phyloP scores from a whole-genome alignment of 495 filamentous ascomycete genomes.

The Xylaria cubensis region DNA sequence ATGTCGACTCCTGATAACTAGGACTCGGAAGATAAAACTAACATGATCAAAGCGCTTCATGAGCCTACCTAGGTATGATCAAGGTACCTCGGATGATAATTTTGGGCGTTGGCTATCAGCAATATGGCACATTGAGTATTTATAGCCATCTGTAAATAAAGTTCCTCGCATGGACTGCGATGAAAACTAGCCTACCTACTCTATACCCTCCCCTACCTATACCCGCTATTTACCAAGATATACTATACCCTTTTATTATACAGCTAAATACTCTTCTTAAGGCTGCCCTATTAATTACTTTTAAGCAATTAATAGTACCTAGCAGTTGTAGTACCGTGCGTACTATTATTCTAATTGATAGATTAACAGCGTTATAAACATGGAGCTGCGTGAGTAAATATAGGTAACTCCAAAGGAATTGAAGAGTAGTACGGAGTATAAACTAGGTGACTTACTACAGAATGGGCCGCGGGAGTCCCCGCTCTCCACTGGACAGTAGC shows the following conservation, averaged over 20 bases:
- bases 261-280: no score
- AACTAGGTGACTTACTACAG: neutral
- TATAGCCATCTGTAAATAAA: neutral
- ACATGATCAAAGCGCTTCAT: neutral
- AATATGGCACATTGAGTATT: neutral
- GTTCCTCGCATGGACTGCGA: neutral
- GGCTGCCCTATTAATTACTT: no score
- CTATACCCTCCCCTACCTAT: no score
- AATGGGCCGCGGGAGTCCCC: conserved; percentile 14
- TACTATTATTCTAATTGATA: no score
- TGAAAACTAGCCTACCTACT: neutral
- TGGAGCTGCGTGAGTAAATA: no score
- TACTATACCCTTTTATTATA: no score
- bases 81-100: neutral
- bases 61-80: neutral
- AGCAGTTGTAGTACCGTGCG: no score
- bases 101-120: neutral
- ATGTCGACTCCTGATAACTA: neutral
- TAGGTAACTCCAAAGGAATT: no score
- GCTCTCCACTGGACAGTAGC: neutral
- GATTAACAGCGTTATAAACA: no score
- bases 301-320: no score
- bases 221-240: no score
- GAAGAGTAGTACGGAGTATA: no score
- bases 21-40: neutral